Evolutionary conservation across 1,284 basidiomycete genomes (phyloP).

Genomic region (Ustilago crameri): DNA sequence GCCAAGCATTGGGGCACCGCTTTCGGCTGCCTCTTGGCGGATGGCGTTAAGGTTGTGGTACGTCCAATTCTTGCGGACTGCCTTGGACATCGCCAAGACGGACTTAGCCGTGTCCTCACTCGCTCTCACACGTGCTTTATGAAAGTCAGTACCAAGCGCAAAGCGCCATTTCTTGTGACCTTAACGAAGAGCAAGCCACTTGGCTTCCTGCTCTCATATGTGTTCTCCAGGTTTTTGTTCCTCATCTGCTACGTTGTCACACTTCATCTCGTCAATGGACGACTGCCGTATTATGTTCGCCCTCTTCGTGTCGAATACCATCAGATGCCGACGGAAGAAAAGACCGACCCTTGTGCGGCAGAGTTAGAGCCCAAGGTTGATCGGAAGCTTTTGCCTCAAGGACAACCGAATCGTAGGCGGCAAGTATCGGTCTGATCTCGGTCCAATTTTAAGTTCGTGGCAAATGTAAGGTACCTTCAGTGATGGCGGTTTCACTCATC

Average conservation of each 20-base stretch:
- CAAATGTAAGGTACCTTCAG: not conserved
- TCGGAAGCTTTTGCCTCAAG: not conserved
- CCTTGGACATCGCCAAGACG: no score
- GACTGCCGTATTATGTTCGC: not conserved
- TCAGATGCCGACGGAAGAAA: not conserved
- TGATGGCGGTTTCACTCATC: conserved; percentile 3
- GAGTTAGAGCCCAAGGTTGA: not conserved
- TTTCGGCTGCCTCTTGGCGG: not conserved
- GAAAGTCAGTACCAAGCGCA: no score
- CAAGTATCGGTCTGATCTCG: not conserved
- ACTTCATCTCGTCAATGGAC: not conserved
- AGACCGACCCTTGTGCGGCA: no score
- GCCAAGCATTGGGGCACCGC: not conserved
- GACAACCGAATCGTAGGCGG: not conserved
- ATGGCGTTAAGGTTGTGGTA: not conserved
- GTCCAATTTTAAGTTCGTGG: not conserved
- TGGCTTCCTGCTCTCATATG: not conserved
- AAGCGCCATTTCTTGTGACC: not conserved
- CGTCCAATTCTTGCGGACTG: no score
- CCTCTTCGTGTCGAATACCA: not conserved
- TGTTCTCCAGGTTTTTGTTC: not conserved
- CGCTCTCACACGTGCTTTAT: no score
- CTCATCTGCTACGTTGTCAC: no score
- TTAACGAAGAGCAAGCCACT: not conserved
- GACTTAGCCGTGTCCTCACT: no score